Conservation (phyloP, 441 rosid genomes). For the Corymbia citriodora region DNA sequence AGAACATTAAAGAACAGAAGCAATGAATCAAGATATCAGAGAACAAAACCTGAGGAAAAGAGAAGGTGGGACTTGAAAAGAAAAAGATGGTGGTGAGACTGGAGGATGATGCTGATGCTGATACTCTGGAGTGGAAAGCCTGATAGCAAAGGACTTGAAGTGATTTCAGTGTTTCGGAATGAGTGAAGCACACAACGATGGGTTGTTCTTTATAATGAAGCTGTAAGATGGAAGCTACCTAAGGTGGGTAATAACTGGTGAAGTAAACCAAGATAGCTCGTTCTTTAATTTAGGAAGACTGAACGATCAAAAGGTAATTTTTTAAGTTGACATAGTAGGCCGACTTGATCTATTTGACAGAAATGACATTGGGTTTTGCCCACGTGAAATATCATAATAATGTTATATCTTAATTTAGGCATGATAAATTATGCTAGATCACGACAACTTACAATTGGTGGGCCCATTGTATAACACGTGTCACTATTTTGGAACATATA, state of each 20-base stretch:
- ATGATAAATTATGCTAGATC: background rate
- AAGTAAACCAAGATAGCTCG: background rate
- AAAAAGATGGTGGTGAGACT: background rate
- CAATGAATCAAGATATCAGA: background rate
- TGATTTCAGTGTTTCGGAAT: background rate
- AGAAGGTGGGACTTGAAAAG: background rate
- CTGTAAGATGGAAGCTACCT: background rate
- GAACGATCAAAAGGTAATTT: background rate
- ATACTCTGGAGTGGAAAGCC: background rate
- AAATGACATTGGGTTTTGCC: accelerated
- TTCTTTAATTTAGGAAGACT: background rate
- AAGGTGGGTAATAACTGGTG: background rate
- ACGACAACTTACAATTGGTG: too few relatives aligned
- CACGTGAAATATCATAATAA: background rate
- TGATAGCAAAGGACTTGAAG: background rate
- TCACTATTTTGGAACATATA: too few relatives aligned
- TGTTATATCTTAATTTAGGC: background rate
- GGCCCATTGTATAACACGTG: accelerated
- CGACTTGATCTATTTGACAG: accelerated
- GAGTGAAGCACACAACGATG: background rate
- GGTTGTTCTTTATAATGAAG: background rate
- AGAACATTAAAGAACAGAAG: background rate
- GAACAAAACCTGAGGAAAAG: background rate
- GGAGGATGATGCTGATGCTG: background rate
- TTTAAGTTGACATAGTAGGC: background rate